A percentile compares a stretch with the other conserved stretches of the same genome.
These are phyloP conservation scores for Hypoxylon sp. DNA, from an alignment of 2,329 filamentous ascomycete species.

Conservation along the genomic window DNA sequence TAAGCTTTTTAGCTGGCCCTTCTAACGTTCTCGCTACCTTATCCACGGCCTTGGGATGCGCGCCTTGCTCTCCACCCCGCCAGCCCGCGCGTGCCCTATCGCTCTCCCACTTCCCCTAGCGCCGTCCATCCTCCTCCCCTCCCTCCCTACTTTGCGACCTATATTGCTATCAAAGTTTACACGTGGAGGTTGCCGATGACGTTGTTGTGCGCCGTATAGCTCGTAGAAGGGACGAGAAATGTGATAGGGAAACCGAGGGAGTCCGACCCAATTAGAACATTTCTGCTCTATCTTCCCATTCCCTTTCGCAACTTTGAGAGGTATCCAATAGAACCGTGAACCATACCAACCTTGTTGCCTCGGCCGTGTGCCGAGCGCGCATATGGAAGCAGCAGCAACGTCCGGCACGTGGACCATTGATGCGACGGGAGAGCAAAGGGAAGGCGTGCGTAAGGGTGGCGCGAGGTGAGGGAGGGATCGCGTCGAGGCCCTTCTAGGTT, in stretches of 20 bases:
- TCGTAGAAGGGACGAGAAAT: conserved; percentile 30
- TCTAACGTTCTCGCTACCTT: conserved; percentile 37
- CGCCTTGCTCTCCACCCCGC: conserved; percentile 14
- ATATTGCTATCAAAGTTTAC: conserved; percentile 2
- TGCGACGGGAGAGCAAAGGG: conserved; percentile 25
- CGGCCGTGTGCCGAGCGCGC: conserved; percentile 31
- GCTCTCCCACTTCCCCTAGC: not conserved
- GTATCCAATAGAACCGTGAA: conserved; percentile 24
- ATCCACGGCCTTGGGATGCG: conserved; percentile 40
- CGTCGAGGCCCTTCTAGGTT: conserved; percentile 29
- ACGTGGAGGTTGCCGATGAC: conserved; percentile 18
- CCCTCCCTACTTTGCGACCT: not conserved
- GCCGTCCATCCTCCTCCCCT: not conserved
- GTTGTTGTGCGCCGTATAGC: not conserved
- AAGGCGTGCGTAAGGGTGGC: not conserved
- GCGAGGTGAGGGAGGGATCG: conserved; percentile 27
- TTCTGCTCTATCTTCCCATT: not conserved
- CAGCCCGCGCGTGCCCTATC: not conserved
- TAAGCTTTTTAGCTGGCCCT: conserved; percentile 16
- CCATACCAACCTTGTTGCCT: conserved; percentile 18
- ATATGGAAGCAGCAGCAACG: not conserved
- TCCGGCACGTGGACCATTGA: conserved; percentile 34
- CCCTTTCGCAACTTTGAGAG: not conserved
- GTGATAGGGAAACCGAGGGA: conserved; percentile 24
- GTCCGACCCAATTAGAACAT: conserved; percentile 22